A percentile compares a stretch with the other conserved stretches of the same genome.
phyloP scores from a whole-genome alignment of 768 basidiomycete species.

The Fomitopsis serialis region DNA sequence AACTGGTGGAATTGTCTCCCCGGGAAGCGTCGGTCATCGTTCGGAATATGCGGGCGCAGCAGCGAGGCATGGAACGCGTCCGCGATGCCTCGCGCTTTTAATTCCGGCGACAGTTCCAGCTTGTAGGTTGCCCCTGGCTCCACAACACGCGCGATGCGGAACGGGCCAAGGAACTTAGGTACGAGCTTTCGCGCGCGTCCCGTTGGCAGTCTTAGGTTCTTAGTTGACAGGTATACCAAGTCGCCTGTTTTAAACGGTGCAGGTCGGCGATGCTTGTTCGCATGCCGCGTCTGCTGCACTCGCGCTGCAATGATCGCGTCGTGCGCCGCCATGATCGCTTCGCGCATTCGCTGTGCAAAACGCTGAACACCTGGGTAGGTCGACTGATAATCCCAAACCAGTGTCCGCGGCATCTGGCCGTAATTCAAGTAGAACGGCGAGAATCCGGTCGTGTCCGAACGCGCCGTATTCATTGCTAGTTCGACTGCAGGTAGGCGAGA shows the following conservation, averaged over 20 bases:
- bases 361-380: conserved; percentile 20
- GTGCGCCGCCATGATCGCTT: conserved; percentile 27
- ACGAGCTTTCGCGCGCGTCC: conserved; percentile 28
- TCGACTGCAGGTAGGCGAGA: conserved; percentile 26
- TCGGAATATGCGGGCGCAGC: conserved; percentile 23
- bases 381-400: conserved; percentile 22
- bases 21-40: conserved; percentile 33
- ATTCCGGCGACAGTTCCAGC: conserved; percentile 25
- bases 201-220: conserved; percentile 31
- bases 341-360: conserved; percentile 20
- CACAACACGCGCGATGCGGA: conserved; percentile 17
- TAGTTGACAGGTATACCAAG: conserved; percentile 32
- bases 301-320: conserved; percentile 32
- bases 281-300: conserved; percentile 24
- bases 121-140: conserved; percentile 21
- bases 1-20: conserved; percentile 21
- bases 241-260: conserved; percentile 19
- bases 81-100: conserved; percentile 24
- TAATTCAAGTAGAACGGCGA: conserved; percentile 27
- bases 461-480: conserved; percentile 33
- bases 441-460: conserved; percentile 29
- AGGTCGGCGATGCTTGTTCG: conserved; percentile 20
- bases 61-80: conserved; percentile 30
- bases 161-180: conserved; percentile 37
- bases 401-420: conserved; percentile 16